Conservation (phyloP, 1,139 yeast genomes). For the Suhomyces terraborum region DNA sequence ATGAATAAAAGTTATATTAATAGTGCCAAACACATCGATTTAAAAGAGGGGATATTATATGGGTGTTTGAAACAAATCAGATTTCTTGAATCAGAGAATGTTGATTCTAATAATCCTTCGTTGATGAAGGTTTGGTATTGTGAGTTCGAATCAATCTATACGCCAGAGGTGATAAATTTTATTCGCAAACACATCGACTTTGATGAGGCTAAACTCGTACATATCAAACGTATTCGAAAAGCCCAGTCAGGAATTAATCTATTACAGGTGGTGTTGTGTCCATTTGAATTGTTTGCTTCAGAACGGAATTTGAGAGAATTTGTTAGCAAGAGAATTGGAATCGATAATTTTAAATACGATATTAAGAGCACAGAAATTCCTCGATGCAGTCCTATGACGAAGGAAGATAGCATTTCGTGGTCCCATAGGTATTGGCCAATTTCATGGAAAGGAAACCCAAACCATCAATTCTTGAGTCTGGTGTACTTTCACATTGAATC, state of each 20-base stretch:
- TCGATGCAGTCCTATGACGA: constrained; percentile 57
- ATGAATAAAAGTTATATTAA: neutral
- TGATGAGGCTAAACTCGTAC: constrained; percentile 30
- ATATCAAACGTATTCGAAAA: constrained; percentile 39
- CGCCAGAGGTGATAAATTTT: constrained; percentile 30
- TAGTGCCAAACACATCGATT: constrained; percentile 35
- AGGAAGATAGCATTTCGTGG: constrained; percentile 67
- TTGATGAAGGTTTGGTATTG: constrained; percentile 61
- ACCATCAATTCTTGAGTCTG: constrained; percentile 67
- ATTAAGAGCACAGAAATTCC: constrained; percentile 41
- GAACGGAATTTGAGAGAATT: constrained; percentile 19
- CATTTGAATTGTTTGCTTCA: constrained; percentile 20
- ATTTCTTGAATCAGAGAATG: constrained; percentile 22
- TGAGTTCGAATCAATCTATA: constrained; percentile 31
- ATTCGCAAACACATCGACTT: constrained; percentile 32
- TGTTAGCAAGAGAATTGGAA: constrained; percentile 9
- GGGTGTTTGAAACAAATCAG: constrained; percentile 52
- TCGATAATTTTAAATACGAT: neutral
- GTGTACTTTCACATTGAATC: constrained; percentile 48
- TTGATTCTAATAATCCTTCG: constrained; percentile 33
- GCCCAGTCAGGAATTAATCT: constrained; percentile 10
- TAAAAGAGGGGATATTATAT: constrained; percentile 50
- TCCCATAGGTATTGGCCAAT: constrained; percentile 76
- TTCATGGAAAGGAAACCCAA: constrained; percentile 91
- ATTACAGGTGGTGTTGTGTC: constrained; percentile 34